Base-by-base conservation (phyloP, 2,329 filamentous ascomycete genomes). In the Eurotiales sp. region DNA sequence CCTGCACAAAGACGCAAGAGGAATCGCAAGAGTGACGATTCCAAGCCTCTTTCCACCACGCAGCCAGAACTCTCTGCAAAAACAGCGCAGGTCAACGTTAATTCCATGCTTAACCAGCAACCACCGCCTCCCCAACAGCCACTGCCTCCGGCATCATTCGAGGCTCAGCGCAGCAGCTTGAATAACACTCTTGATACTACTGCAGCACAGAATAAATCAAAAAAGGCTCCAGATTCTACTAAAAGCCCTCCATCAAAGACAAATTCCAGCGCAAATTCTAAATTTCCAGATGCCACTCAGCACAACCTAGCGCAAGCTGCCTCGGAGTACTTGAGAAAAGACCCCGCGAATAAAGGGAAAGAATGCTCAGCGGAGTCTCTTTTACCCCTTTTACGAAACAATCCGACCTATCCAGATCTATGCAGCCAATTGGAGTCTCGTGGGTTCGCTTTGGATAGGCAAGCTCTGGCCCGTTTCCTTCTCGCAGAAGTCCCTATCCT, bases 361-460 rank as follows among this genome's bases (percentile, higher is more conserved):
- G 57, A 59, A 6, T 61, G 78, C 7, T 62, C 65, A 8, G 51
- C 68, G 8, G 62, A 70, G 8, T 64, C 73, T 17, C 66, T 83
- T 8, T 61, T 74, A 19, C 61, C 59, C 1, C 69, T 82, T 32
- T 67, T 84, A 8, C 69, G 80, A 45, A 60, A 65, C 7, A 81
- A 82, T 56, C 79, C 79, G 2, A 78, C 73, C 2, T 83, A 83
- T 55, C 73, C 76, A 53, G 71, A 78, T 46, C 63, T 83, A 2
- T 84, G 81, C 58, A 72, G 78, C 53, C 67, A 70, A 41, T 62
- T 83, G 4, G 80, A 84, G 55, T 60, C 57, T 1, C 70, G 70
- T 57, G 77, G 75, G 0, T 65, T 81, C 14, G 68, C 62, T 27
- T 67, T 83, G 29, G 76, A 82, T 55, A 70, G 79, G 49, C 73